These are phyloP conservation scores for Dysphania ambrosioides DNA, from an alignment of 148 eudicot genomes.

Conservation along the genomic window DNA sequence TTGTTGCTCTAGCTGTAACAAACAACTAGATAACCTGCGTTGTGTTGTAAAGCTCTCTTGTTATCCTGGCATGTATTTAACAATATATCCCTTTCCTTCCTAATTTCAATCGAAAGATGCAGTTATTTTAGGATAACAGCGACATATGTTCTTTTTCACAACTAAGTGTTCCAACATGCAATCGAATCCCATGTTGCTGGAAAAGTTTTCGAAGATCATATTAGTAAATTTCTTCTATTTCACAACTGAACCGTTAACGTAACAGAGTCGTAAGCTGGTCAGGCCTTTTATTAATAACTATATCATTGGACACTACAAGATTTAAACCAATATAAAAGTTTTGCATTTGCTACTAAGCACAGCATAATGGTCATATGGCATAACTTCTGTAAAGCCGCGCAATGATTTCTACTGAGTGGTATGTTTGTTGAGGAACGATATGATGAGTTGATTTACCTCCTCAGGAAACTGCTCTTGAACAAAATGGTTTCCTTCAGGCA, in stretches of 20 bases:
- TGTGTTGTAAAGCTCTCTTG: neutral
- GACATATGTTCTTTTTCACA: neutral
- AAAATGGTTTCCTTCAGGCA: constrained; percentile 42
- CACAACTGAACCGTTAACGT: neutral
- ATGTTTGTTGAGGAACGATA: constrained; percentile 36
- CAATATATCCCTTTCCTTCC: neutral
- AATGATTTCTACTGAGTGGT: constrained; percentile 6
- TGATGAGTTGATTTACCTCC: constrained; percentile 33
- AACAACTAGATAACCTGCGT: neutral
- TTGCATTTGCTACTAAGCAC: neutral
- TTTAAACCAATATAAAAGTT: neutral
- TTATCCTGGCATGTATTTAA: neutral
- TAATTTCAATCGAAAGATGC: neutral
- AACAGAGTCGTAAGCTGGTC: neutral
- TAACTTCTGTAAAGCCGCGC: neutral
- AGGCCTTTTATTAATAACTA: too few species aligned
- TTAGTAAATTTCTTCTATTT: neutral
- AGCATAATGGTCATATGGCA: neutral
- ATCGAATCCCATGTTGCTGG: neutral
- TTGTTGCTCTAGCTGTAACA: neutral
- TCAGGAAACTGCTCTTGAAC: constrained; percentile 44
- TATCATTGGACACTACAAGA: neutral
- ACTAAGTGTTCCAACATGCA: neutral
- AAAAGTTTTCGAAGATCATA: neutral
- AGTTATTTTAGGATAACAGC: neutral